These are phyloP conservation scores for Choanephora cucurbitarum DNA, from an alignment of 371 early-diverging fungal genomes.

Conservation along the genomic window DNA sequence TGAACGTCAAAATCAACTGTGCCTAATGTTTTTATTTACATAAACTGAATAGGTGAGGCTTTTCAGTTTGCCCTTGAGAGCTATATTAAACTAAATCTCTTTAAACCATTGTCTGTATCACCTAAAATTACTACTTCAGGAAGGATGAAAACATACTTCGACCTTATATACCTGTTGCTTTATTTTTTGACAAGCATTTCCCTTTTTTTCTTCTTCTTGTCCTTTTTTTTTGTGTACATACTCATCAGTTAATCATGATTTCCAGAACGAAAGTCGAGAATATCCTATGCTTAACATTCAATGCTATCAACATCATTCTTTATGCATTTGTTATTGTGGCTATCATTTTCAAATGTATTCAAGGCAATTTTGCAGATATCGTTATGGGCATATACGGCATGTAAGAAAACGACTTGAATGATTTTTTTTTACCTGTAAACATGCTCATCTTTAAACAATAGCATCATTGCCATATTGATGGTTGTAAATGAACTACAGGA, in stretches of 20 bases:
- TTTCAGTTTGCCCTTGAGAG: too few relatives aligned
- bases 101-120: too few relatives aligned
- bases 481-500: constrained; percentile 38
- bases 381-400: constrained; percentile 48
- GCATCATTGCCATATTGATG: constrained; percentile 35
- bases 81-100: too few relatives aligned
- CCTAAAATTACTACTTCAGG: background rate
- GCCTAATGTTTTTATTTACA: too few relatives aligned
- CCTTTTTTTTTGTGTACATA: background rate
- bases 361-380: constrained; percentile 38
- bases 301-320: constrained; percentile 39
- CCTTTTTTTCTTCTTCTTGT: background rate
- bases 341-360: constrained; percentile 34
- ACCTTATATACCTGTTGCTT: background rate
- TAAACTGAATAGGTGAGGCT: too few relatives aligned
- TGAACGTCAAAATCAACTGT: too few relatives aligned
- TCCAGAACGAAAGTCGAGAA: constrained; percentile 48
- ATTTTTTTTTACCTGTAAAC: too few relatives aligned
- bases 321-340: constrained; percentile 39
- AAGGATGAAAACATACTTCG: background rate
- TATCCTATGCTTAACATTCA: constrained; percentile 37
- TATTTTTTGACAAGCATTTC: background rate
- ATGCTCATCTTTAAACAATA: constrained; percentile 4
- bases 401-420: constrained; percentile 21
- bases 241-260: constrained; percentile 31